Conservation (phyloP, 1,284 basidiomycete species). For the Xerocomus cyaneibrunnescens region DNA sequence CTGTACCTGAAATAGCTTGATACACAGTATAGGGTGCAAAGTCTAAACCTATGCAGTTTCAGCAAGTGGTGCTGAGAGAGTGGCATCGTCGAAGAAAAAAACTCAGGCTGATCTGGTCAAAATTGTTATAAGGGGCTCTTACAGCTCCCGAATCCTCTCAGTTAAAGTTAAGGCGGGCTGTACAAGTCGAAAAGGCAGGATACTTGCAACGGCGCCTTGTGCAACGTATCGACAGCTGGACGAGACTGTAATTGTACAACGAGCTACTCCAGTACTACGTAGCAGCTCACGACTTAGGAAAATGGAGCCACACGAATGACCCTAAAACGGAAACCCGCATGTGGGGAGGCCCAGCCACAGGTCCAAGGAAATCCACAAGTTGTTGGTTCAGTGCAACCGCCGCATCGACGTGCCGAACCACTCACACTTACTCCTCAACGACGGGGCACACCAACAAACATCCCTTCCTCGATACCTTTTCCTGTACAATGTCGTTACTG, state of each 20-base stretch:
- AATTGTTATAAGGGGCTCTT: neutral
- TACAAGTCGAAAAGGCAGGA: neutral
- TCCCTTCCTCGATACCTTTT: neutral
- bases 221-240: neutral
- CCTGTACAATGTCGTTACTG: slow-evolving; percentile 42
- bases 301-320: slow-evolving; percentile 8
- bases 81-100: no score
- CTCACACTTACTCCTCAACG: neutral
- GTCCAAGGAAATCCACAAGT: slow-evolving; percentile 22
- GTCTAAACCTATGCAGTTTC: neutral
- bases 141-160: neutral
- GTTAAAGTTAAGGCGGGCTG: neutral
- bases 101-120: neutral
- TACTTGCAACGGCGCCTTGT: neutral
- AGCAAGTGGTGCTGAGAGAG: neutral
- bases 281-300: neutral
- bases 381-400: slow-evolving; percentile 17
- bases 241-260: neutral
- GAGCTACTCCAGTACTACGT: neutral
- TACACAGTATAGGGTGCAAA: neutral
- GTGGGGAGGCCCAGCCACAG: slow-evolving; percentile 34
- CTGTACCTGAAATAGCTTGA: neutral
- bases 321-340: slow-evolving; percentile 27
- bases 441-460: neutral
- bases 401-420: slow-evolving; percentile 3